Conservation (phyloP, 352 stramenopile genomes). For the Pythium utonaiense region DNA sequence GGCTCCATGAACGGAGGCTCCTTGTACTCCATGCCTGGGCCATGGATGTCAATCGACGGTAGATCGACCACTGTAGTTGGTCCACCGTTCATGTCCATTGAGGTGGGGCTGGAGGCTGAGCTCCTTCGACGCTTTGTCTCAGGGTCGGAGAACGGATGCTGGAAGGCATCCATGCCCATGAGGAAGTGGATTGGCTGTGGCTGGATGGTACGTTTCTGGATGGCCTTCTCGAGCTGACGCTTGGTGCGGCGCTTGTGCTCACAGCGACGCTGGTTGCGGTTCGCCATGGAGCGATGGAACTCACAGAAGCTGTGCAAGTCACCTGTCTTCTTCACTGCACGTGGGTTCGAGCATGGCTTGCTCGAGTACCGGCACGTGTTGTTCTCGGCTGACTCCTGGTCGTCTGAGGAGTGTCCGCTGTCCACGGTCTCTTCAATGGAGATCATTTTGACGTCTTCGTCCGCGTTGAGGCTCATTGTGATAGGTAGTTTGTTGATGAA, state of each 20-base stretch:
- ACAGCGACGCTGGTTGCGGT: constrained; percentile 22
- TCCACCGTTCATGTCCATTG: too few relatives aligned
- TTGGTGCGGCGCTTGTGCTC: constrained; percentile 19
- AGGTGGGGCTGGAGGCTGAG: neutral
- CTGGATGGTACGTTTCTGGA: constrained; percentile 1
- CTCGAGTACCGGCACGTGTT: constrained; percentile 21
- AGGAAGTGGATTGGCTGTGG: constrained; percentile 3
- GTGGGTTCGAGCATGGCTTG: constrained; percentile 17
- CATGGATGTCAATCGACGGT: constrained; percentile 3
- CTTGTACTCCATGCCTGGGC: neutral
- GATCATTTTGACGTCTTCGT: neutral
- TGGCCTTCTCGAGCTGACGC: constrained; percentile 8
- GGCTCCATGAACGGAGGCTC: neutral
- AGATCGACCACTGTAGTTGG: too few relatives aligned
- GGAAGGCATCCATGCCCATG: neutral
- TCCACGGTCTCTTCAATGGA: neutral
- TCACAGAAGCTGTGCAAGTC: constrained; percentile 26
- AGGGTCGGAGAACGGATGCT: neutral
- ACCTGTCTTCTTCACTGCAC: constrained; percentile 19
- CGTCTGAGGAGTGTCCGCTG: neutral
- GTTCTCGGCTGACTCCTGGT: neutral
- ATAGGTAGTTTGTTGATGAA: too few relatives aligned
- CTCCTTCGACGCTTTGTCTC: neutral
- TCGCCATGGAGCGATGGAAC: constrained; percentile 23
- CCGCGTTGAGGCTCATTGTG: neutral